These are phyloP conservation scores for Fusarium begoniae DNA, from an alignment of 2,329 filamentous ascomycete genomes.

Conservation along the genomic window DNA sequence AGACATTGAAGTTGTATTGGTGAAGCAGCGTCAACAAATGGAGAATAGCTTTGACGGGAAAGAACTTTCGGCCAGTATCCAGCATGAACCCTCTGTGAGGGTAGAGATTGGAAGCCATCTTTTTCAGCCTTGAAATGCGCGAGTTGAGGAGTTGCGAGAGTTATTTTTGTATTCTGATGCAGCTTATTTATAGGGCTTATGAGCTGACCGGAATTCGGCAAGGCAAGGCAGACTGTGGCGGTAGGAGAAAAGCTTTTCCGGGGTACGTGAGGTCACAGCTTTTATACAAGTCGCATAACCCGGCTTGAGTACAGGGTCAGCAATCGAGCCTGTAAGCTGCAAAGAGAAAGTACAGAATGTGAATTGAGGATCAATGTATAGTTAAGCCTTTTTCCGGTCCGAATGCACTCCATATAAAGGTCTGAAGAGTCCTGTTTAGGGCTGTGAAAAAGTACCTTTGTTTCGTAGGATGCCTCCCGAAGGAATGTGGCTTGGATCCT, in stretches of 20 bases:
- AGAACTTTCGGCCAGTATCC: conserved; percentile 13
- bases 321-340: background rate
- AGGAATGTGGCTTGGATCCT: background rate
- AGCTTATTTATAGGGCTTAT: background rate
- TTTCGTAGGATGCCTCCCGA: background rate
- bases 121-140: accelerated
- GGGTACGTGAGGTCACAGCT: background rate
- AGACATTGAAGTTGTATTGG: conserved; percentile 17
- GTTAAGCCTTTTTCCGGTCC: background rate
- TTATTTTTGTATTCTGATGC: background rate
- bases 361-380: no score
- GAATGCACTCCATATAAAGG: accelerated
- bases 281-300: background rate
- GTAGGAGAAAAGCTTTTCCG: background rate
- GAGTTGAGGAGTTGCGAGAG: background rate
- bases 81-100: conserved; percentile 14
- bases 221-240: background rate
- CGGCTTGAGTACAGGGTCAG: accelerated
- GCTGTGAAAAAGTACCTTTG: background rate
- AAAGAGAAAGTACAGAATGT: no score
- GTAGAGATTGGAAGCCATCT: background rate
- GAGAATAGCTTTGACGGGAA: conserved; percentile 5
- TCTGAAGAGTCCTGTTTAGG: background rate
- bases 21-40: background rate
- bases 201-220: background rate